Evolutionary conservation across 2,329 filamentous ascomycete genomes (phyloP).

Genomic region (Botrytis porri): DNA sequence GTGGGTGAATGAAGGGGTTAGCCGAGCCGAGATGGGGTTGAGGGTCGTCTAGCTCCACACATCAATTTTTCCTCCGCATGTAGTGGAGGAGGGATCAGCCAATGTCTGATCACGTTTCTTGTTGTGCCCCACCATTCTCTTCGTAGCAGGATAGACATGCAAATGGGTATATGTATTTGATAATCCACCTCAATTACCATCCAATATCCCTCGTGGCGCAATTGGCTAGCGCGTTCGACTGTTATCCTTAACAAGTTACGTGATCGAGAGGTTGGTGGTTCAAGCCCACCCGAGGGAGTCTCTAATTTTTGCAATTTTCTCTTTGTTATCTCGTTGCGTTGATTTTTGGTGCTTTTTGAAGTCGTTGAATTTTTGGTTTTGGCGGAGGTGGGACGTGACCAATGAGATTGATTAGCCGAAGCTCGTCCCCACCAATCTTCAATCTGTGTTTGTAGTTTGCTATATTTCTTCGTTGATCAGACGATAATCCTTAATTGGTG

Average conservation of each 20-base stretch:
- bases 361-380: neutral
- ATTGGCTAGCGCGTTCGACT: conserved; percentile 19
- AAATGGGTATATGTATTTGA: neutral
- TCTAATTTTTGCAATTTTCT: fast-evolving
- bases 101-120: neutral
- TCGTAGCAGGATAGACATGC: fast-evolving
- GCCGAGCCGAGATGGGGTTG: neutral
- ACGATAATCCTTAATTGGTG: neutral
- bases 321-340: neutral
- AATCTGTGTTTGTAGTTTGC: neutral
- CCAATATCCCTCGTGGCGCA: conserved; percentile 13
- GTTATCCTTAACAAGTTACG: neutral
- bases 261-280: conserved; percentile 15
- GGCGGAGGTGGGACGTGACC: neutral
- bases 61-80: neutral
- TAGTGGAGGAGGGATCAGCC: neutral
- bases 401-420: neutral
- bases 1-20: conserved; percentile 13
- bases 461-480: neutral
- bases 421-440: neutral
- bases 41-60: neutral
- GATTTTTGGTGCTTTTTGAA: neutral
- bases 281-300: neutral
- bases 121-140: neutral
- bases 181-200: fast-evolving